Evolutionary conservation across 2,329 filamentous ascomycete species (phyloP).

Genomic region (Penicillium sp.): DNA sequence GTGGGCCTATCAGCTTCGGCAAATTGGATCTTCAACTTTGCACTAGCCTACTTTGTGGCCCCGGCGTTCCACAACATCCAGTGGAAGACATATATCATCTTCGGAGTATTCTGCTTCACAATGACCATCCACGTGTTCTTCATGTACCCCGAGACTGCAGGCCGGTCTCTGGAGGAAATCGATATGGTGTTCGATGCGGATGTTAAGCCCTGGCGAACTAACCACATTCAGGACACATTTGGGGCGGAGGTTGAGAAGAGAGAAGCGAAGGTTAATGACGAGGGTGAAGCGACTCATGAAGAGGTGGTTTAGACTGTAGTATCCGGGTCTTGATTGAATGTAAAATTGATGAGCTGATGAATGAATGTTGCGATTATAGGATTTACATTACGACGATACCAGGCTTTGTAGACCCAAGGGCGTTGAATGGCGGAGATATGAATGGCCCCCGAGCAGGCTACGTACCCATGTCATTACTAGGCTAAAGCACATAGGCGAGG

Average conservation of each 20-base stretch:
- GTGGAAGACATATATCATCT: conserved; percentile 67
- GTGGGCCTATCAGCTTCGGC: conserved; percentile 56
- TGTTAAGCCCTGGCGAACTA: conserved; percentile 31
- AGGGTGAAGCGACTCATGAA: conserved; percentile 9
- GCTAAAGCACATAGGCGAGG: no score
- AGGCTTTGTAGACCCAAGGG: no score
- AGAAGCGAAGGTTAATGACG: conserved; percentile 7
- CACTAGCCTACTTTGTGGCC: conserved; percentile 52
- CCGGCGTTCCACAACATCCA: conserved; percentile 55
- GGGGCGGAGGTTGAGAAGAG: conserved; percentile 24
- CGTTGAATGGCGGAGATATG: no score
- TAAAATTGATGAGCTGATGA: background rate
- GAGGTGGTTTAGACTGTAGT: conserved; percentile 14
- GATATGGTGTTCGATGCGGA: conserved; percentile 58
- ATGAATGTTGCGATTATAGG: background rate
- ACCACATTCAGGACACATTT: conserved; percentile 22
- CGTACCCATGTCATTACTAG: no score
- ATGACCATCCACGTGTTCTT: conserved; percentile 67
- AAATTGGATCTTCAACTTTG: conserved; percentile 61
- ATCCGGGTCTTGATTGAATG: background rate
- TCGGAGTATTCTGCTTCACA: conserved; percentile 65
- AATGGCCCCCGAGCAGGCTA: no score
- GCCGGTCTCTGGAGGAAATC: conserved; percentile 69
- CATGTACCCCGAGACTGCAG: conserved; percentile 62
- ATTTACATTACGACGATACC: no score